These are phyloP conservation scores for Fusarium robinianum DNA, from an alignment of 2,329 filamentous ascomycete genomes.

Conservation along the genomic window DNA sequence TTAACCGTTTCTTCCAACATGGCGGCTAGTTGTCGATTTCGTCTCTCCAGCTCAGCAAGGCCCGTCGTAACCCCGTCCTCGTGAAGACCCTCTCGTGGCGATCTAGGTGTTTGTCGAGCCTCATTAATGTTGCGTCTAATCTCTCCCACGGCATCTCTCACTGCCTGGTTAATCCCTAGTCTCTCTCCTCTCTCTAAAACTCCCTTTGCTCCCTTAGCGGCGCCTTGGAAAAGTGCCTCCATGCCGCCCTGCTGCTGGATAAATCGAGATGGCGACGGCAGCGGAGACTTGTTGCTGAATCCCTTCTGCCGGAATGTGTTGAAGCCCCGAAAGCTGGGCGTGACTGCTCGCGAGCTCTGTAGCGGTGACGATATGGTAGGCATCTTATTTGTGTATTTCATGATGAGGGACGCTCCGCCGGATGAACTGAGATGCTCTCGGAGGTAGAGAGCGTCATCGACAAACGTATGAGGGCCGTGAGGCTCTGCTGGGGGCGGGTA, in stretches of 20 bases:
- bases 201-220: conserved; percentile 75
- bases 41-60: conserved; percentile 60
- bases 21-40: conserved; percentile 68
- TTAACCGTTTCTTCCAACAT: conserved; percentile 71
- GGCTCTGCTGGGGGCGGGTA: conserved; percentile 71
- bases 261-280: conserved; percentile 53
- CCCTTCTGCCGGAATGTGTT: conserved; percentile 48
- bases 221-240: conserved; percentile 74
- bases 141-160: conserved; percentile 80
- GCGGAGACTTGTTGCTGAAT: conserved; percentile 49
- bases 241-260: conserved; percentile 64
- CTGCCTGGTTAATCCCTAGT: conserved; percentile 78
- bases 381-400: conserved; percentile 68
- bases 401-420: conserved; percentile 68
- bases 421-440: conserved; percentile 64
- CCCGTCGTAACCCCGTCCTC: conserved; percentile 43
- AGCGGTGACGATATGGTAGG: conserved; percentile 44
- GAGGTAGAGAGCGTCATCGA: conserved; percentile 82
- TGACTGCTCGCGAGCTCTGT: conserved; percentile 37
- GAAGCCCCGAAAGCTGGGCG: conserved; percentile 43
- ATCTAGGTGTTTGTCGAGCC: conserved; percentile 50
- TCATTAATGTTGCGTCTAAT: conserved; percentile 76
- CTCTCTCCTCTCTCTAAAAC: conserved; percentile 75
- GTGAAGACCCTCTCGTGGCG: conserved; percentile 42
- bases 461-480: conserved; percentile 75